phyloP scores from a whole-genome alignment of 306 rosid species.

The Cucurbita argyrosperma region DNA sequence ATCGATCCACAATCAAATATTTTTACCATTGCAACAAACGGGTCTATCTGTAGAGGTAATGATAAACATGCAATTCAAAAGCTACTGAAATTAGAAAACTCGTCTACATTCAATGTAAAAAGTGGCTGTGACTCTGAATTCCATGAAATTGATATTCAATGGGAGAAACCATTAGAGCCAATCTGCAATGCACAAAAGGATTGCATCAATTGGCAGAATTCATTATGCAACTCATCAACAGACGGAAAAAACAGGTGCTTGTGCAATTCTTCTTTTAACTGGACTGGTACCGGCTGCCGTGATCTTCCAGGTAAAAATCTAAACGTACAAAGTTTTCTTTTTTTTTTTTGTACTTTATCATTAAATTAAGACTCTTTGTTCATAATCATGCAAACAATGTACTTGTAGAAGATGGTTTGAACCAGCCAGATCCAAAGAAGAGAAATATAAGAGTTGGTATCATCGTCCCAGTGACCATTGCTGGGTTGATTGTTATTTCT shows the following conservation, averaged over 20 bases:
- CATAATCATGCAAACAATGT: too few species aligned
- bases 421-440: neutral
- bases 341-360: too few species aligned
- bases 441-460: neutral
- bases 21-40: neutral
- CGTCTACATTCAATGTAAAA: neutral
- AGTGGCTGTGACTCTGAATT: neutral
- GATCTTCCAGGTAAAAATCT: neutral
- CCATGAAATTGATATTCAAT: constrained; percentile 3
- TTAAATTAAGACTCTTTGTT: too few species aligned
- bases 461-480: neutral
- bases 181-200: neutral
- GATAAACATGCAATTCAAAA: neutral
- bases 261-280: constrained; percentile 8
- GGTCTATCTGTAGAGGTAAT: neutral
- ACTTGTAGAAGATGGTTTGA: neutral
- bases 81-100: neutral
- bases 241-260: constrained; percentile 15
- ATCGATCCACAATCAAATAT: neutral
- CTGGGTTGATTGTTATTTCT: neutral
- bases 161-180: constrained; percentile 19
- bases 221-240: constrained; percentile 12
- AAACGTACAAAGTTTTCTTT: too few species aligned
- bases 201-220: constrained; percentile 24
- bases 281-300: constrained; percentile 19